Evolutionary conservation across 2,329 filamentous ascomycete genomes (phyloP), one percentile per base, ranked within the genome.

Genomic region (Phyllachora maydis): DNA sequence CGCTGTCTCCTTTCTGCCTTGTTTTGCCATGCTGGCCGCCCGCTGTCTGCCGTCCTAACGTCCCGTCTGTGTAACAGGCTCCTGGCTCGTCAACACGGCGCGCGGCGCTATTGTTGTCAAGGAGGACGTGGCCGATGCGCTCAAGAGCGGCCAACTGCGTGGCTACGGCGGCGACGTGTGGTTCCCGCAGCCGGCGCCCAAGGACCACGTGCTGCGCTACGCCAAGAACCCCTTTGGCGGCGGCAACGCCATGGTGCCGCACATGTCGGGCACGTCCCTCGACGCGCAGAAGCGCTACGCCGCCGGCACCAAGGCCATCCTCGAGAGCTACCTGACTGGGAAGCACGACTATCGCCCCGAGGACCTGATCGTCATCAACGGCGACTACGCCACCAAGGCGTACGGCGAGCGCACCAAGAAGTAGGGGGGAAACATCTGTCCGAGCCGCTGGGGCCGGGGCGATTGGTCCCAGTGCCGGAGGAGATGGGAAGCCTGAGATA

Each of bases 81-180:
- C 82, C 19, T 95, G 88, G 79, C 76, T 98, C 47, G 60, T 98
- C 59, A 98, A 98, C 74, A 98, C 88, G 16, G 88, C 88, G 39
- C 88, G 88, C 50, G 88, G 88, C 43, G 88, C 88, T 52, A 98
- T 98, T 47, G 83, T 98, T 40, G 85, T 95, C 58, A 95, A 95
- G 70, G 85, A 95, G 58, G 88, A 95, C 39, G 88, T 98, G 27
- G 88, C 88, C 32, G 83, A 75, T 14, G 88, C 88, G 23, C 68
- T 98, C 49, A 81, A 85, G 63, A 67, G 63, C 16, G 88, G 88
- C 42, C 83, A 95, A 52, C 76, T 90, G 44, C 73, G 76, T 42
- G 79, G 79, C 36, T 90, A 90, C 58, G 79, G 67, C 34, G 78
- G 78, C 43, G 78, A 88, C 38, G 77, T 88, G 42, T 95, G 85